Evolutionary conservation across 2,329 filamentous ascomycete species (phyloP).

Genomic region (Penicillium sp.): DNA sequence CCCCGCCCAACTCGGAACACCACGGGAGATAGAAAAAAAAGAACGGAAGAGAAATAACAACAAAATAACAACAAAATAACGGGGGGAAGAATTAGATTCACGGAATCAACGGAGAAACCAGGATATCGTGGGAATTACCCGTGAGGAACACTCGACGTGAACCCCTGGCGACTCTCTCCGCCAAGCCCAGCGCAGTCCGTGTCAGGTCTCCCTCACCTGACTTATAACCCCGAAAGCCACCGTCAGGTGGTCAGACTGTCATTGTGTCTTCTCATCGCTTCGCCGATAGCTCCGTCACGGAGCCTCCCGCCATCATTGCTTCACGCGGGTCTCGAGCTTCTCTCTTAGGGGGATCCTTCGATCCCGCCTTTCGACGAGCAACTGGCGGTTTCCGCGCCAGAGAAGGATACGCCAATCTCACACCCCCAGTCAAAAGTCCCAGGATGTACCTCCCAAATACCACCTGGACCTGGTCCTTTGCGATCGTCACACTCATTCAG

Average conservation of each 20-base stretch:
- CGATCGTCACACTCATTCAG: slow-evolving; percentile 73
- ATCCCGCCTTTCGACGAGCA: slow-evolving; percentile 53
- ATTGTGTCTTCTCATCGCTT: slow-evolving; percentile 34
- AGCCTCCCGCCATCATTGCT: slow-evolving; percentile 55
- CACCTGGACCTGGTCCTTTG: slow-evolving; percentile 86
- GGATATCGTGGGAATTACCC: neutral
- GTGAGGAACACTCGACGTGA: neutral
- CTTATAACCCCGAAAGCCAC: slow-evolving; percentile 22
- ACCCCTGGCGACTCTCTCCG: slow-evolving; percentile 5
- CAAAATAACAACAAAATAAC: neutral
- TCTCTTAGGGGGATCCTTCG: slow-evolving; percentile 60
- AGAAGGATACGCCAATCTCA: slow-evolving; percentile 49
- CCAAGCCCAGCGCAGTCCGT: slow-evolving; percentile 1
- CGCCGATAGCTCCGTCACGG: slow-evolving; percentile 42
- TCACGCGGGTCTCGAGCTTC: slow-evolving; percentile 59
- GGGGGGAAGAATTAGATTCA: neutral
- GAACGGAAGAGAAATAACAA: neutral
- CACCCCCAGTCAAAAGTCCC: slow-evolving; percentile 33
- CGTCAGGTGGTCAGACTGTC: slow-evolving; percentile 35
- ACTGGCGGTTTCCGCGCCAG: slow-evolving; percentile 54
- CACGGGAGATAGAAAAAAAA: neutral
- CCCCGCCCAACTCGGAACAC: slow-evolving; percentile 1
- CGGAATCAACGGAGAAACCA: neutral
- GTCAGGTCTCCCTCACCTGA: slow-evolving; percentile 8
- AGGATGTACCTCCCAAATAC: slow-evolving; percentile 78